Evolutionary conservation across 148 eudicot species (phyloP).

Genomic region (Rhododendron vialii): DNA sequence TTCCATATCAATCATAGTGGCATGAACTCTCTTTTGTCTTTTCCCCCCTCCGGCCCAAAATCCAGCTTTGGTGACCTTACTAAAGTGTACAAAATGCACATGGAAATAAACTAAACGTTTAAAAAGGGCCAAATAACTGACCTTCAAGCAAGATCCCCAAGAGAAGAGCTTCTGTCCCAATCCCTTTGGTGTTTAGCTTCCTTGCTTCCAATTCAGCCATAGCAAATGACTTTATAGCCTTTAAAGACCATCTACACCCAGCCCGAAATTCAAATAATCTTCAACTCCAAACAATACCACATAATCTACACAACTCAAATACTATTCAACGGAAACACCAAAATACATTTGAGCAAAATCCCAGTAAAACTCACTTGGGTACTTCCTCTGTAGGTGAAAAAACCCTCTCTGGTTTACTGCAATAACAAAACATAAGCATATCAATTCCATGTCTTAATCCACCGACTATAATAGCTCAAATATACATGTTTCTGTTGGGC

Average conservation of each 20-base stretch:
- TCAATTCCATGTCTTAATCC: background rate
- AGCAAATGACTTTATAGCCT: slow-evolving; percentile 69
- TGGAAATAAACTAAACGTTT: background rate
- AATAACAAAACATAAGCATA: slow-evolving; percentile 11
- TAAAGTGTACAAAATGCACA: background rate
- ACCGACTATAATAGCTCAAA: background rate
- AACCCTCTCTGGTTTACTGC: slow-evolving; percentile 54
- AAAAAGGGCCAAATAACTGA: slow-evolving; percentile 20
- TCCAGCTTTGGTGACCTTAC: background rate
- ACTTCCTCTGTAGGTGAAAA: slow-evolving; percentile 35
- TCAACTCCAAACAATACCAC: slow-evolving; percentile 13
- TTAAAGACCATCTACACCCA: slow-evolving; percentile 64
- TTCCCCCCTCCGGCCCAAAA: background rate
- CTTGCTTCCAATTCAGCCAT: slow-evolving; percentile 82
- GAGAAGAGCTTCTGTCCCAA: slow-evolving; percentile 76
- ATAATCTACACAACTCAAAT: slow-evolving; percentile 4
- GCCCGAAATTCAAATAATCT: slow-evolving; percentile 29
- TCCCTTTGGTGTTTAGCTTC: slow-evolving; percentile 49
- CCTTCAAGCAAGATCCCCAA: slow-evolving; percentile 74
- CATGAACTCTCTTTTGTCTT: background rate
- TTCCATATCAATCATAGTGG: background rate
- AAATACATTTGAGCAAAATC: background rate
- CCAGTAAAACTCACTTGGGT: slow-evolving; percentile 53
- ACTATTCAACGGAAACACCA: background rate
- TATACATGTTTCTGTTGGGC: background rate